phyloP scores from a whole-genome alignment of 2,329 filamentous ascomycete species.

The Tolypocladium album region DNA sequence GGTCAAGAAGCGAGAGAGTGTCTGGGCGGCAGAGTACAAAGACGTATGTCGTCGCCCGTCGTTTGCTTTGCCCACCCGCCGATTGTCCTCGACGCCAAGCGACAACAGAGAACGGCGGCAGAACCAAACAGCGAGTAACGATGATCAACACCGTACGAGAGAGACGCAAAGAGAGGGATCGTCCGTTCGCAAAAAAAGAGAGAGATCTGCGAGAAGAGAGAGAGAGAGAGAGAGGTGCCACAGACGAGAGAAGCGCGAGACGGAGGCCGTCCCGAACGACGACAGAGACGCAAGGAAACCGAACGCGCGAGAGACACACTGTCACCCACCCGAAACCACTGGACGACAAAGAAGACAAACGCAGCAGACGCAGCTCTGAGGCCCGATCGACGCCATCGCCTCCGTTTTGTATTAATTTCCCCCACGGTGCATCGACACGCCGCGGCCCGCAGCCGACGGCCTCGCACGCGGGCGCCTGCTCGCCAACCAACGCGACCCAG shows the following conservation, averaged over 20 bases:
- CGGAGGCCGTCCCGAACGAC: neutral
- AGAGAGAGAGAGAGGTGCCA: neutral
- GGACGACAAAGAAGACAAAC: constrained; percentile 3
- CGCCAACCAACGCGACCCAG: neutral
- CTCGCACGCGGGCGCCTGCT: neutral
- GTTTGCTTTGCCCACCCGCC: neutral
- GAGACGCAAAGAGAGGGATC: neutral
- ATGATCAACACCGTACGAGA: neutral
- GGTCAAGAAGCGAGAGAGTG: neutral
- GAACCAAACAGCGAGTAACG: neutral
- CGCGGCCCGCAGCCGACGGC: neutral
- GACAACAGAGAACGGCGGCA: constrained; percentile 4
- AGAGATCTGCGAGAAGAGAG: neutral
- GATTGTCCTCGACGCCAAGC: neutral
- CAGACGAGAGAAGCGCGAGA: neutral
- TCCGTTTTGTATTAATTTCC: constrained; percentile 2
- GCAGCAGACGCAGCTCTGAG: neutral
- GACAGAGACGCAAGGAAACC: neutral
- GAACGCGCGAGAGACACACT: constrained; percentile 6
- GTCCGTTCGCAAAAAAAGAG: neutral
- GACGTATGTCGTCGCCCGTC: neutral
- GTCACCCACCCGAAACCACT: constrained; percentile 3
- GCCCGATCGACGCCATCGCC: neutral
- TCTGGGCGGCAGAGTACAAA: neutral
- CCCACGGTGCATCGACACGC: neutral